Evolutionary conservation across 1,139 yeast species (phyloP), one percentile per base, ranked within the genome.

Genomic region (Taphrina populina): DNA sequence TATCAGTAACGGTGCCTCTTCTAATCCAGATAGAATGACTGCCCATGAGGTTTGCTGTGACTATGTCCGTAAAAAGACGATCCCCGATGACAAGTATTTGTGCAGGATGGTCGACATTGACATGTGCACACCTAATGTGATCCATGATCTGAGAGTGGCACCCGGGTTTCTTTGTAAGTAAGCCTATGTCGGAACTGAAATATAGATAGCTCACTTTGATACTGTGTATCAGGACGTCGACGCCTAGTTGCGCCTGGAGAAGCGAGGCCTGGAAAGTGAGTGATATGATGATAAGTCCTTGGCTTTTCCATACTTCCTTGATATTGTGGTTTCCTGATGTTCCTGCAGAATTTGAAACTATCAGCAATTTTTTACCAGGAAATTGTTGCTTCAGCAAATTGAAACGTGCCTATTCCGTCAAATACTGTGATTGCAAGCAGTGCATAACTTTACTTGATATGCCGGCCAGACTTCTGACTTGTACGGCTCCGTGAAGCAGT

Each of bases 331-430:
- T 58, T 8, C 24, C 27, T 58, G 77, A 75, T 1, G 96, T 86
- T n/a, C 98, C 98, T 0, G 97, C 96, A 0, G 95, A 86, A 66
- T 92, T 92, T 64, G 95, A 85, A 2, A 92, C 96, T 34, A 92
- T 84, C 30, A 88, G 72, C 20, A 90, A 67, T 24, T 76, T 74
- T n/a, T 80, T 82, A 34, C 76, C 80, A 0, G 95, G 90, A 64
- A 84, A 88, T 1, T n/a, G n/a, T n/a, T n/a, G n/a, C n/a, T n/a
- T n/a, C n/a, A n/a, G n/a, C n/a, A n/a, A n/a, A n/a, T n/a, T n/a
- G n/a, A n/a, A n/a, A n/a, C n/a, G n/a, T 15, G 15, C 5, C 11
- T 24, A 11, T 27, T 8, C 30, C 30, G 7, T 27, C 10, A 27
- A 27, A 27, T 27, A 11, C 30, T 11, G 11, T 27, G 30, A 8